Conservation (phyloP, 768 basidiomycete genomes). For the Neoboletus subvelutipes region DNA sequence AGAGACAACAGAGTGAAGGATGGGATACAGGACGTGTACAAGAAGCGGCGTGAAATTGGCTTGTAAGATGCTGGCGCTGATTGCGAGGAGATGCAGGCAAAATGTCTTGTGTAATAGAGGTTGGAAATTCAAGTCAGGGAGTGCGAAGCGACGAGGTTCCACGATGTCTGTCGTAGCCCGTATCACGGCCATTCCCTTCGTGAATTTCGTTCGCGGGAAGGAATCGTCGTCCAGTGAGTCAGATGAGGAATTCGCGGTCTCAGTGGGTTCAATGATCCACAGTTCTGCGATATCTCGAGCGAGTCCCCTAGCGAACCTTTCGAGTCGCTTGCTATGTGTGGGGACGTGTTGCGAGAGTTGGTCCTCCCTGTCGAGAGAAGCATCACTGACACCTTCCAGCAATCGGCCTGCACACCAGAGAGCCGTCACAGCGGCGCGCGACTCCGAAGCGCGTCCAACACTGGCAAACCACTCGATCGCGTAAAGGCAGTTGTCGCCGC, state of each 20-base stretch:
- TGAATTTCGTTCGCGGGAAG: constrained; percentile 53
- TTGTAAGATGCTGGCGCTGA: constrained; percentile 69
- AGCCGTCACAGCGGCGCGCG: constrained; percentile 57
- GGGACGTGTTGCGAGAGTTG: constrained; percentile 2
- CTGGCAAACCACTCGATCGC: constrained; percentile 82
- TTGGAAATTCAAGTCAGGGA: constrained; percentile 41
- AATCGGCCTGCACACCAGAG: constrained; percentile 83
- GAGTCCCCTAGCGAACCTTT: constrained; percentile 64
- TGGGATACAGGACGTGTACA: constrained; percentile 78
- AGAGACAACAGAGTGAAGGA: constrained; percentile 85
- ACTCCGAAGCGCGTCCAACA: constrained; percentile 46
- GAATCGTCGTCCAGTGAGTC: constrained; percentile 32
- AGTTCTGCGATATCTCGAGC: constrained; percentile 64
- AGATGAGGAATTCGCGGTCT: constrained; percentile 21
- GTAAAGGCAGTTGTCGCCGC: constrained; percentile 67
- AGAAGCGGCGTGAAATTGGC: constrained; percentile 71
- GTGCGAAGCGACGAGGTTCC: constrained; percentile 30
- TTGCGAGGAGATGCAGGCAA: constrained; percentile 71
- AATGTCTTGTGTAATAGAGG: constrained; percentile 67
- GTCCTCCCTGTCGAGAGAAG: constrained; percentile 39
- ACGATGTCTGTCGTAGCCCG: constrained; percentile 56
- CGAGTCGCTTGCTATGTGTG: constrained; percentile 46
- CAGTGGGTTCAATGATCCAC: constrained; percentile 56
- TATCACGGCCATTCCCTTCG: constrained; percentile 63
- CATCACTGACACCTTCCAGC: constrained; percentile 64